Conservation (phyloP, 768 basidiomycete genomes). For the Lepiota subincarnata region DNA sequence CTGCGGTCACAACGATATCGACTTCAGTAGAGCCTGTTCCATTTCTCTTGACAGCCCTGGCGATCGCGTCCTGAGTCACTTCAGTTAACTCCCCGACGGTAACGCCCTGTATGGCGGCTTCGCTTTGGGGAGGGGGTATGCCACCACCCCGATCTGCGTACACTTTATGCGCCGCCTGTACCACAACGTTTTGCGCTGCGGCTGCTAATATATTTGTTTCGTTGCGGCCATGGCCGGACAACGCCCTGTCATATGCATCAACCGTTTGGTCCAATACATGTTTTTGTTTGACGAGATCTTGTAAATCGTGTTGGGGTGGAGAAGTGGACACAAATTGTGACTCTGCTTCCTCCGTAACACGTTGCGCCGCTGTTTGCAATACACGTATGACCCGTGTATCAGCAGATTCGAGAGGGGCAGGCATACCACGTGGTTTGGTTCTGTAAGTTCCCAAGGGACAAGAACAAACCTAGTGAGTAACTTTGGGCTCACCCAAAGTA, state of each 20-base stretch:
- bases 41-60: slow-evolving; percentile 74
- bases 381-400: slow-evolving; percentile 78
- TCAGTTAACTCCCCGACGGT: slow-evolving; percentile 49
- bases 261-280: slow-evolving; percentile 69
- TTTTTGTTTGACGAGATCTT: slow-evolving; percentile 76
- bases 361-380: slow-evolving; percentile 70
- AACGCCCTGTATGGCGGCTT: slow-evolving; percentile 43
- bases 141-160: slow-evolving; percentile 44
- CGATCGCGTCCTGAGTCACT: slow-evolving; percentile 64
- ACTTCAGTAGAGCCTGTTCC: slow-evolving; percentile 73
- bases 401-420: slow-evolving; percentile 25
- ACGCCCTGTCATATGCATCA: slow-evolving; percentile 70
- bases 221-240: slow-evolving; percentile 48
- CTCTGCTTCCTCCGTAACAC: slow-evolving; percentile 70
- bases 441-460: neutral
- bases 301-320: slow-evolving; percentile 42
- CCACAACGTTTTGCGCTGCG: slow-evolving; percentile 78
- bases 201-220: slow-evolving; percentile 61
- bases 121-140: slow-evolving; percentile 31
- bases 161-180: slow-evolving; percentile 73
- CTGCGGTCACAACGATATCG: slow-evolving; percentile 74
- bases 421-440: slow-evolving; percentile 7
- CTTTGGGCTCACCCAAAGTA: neutral
- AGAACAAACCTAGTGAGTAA: neutral
- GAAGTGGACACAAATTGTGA: slow-evolving; percentile 57